These are phyloP conservation scores for Citrullus amarus DNA, from an alignment of 306 rosid genomes.

Conservation along the genomic window DNA sequence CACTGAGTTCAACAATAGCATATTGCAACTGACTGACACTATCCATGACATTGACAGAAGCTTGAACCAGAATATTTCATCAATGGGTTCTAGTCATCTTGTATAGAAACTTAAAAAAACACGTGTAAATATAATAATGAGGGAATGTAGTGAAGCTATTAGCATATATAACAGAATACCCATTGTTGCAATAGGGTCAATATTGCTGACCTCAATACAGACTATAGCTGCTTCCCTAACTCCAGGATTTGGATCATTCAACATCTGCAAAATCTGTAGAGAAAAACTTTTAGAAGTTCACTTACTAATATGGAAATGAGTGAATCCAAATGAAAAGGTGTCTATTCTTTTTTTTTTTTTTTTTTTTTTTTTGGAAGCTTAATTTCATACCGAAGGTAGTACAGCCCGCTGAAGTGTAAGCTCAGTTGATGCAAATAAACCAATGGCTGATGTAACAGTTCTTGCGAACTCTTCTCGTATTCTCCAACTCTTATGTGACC, in stretches of 20 bases:
- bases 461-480: conserved; percentile 93
- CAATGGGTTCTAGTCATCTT: neutral
- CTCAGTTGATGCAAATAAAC: conserved; percentile 83
- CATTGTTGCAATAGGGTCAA: neutral
- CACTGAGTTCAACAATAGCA: neutral
- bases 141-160: neutral
- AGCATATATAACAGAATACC: neutral
- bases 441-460: conserved; percentile 89
- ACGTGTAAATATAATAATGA: neutral
- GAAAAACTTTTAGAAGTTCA: conserved; percentile 2
- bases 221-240: conserved; percentile 87
- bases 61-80: neutral
- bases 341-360: too few species aligned
- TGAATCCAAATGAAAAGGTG: neutral
- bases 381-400: conserved; percentile 73
- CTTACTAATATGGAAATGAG: neutral
- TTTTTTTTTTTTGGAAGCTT: neutral
- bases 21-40: neutral
- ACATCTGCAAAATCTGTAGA: conserved; percentile 81
- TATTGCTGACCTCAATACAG: conserved; percentile 72
- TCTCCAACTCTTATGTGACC: conserved; percentile 96
- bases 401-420: conserved; percentile 85
- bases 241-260: conserved; percentile 73
- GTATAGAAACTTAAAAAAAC: neutral
- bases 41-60: neutral